Conservation (phyloP, 2,329 filamentous ascomycete species). For the Fusarium devonianum region DNA sequence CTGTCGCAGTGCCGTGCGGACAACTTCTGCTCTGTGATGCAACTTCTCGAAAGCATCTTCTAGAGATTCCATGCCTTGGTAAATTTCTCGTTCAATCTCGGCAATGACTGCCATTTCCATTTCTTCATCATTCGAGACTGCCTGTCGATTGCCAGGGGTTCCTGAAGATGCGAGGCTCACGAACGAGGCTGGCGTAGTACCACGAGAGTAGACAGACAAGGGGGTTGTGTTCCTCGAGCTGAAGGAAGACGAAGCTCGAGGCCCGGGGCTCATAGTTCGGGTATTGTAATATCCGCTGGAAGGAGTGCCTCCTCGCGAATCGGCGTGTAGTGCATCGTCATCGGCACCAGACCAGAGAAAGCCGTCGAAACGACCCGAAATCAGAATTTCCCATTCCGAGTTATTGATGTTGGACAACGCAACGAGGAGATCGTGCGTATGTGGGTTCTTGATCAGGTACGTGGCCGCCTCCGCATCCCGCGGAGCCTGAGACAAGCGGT, state of each 20-base stretch:
- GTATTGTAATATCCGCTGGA: slow-evolving; percentile 55
- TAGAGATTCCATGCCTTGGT: slow-evolving; percentile 89
- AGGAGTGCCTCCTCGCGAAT: slow-evolving; percentile 65
- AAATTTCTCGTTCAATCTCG: slow-evolving; percentile 93
- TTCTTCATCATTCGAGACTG: slow-evolving; percentile 91
- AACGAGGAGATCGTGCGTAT: slow-evolving; percentile 84
- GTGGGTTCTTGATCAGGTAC: slow-evolving; percentile 83
- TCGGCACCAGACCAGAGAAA: slow-evolving; percentile 95
- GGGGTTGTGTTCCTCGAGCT: slow-evolving; percentile 57
- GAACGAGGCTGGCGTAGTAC: slow-evolving; percentile 64
- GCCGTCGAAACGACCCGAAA: slow-evolving; percentile 91
- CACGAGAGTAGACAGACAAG: slow-evolving; percentile 61
- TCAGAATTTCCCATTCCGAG: slow-evolving; percentile 96
- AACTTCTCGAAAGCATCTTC: slow-evolving; percentile 93
- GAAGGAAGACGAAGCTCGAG: slow-evolving; percentile 51
- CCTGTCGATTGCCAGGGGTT: slow-evolving; percentile 54
- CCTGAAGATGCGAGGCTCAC: slow-evolving; percentile 63
- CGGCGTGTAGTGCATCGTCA: slow-evolving; percentile 53
- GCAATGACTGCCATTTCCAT: slow-evolving; percentile 89
- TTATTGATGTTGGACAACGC: slow-evolving; percentile 87
- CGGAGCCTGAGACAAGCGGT: slow-evolving; percentile 74
- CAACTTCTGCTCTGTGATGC: slow-evolving; percentile 83
- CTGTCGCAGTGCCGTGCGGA: slow-evolving; percentile 80
- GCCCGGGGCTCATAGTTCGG: slow-evolving; percentile 50
- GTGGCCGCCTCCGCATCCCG: slow-evolving; percentile 87